Percentiles rank a stretch among this genome's conserved stretches.
Conservation (phyloP, 805 yeast species). For the Lipomyces japonicus region DNA sequence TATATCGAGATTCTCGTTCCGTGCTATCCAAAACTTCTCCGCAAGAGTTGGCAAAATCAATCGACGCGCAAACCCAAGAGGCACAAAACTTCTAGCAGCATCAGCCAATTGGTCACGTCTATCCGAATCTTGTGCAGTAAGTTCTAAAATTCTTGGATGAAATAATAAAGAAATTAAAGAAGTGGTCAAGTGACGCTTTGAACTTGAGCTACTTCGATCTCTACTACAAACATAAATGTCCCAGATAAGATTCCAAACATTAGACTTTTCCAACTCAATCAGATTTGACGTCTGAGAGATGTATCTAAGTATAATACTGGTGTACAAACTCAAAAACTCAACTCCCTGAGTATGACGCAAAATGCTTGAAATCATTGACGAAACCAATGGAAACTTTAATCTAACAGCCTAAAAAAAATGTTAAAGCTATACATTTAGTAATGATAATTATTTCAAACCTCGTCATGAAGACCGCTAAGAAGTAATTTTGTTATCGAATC, state of each 20-base stretch:
- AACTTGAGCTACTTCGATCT: conserved; percentile 4
- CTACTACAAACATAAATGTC: conserved; percentile 4
- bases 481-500: too few relatives aligned
- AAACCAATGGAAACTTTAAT: too few relatives aligned
- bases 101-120: not conserved
- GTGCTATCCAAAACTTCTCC: conserved; percentile 39
- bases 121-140: not conserved
- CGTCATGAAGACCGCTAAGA: too few relatives aligned
- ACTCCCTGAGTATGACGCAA: too few relatives aligned
- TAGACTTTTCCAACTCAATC: not conserved
- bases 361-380: too few relatives aligned
- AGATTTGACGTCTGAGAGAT: conserved; percentile 1
- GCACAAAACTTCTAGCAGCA: conserved; percentile 32
- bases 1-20: not conserved
- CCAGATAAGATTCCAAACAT: conserved; percentile 2
- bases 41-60: conserved; percentile 62
- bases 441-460: too few relatives aligned
- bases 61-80: conserved; percentile 51
- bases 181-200: conserved; percentile 6
- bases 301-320: not conserved
- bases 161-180: conserved; percentile 10
- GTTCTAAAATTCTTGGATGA: not conserved
- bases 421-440: too few relatives aligned
- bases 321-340: too few relatives aligned
- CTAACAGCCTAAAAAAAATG: too few relatives aligned